phyloP scores from a whole-genome alignment of 2,329 filamentous ascomycete species.

The Apiospora sp. region DNA sequence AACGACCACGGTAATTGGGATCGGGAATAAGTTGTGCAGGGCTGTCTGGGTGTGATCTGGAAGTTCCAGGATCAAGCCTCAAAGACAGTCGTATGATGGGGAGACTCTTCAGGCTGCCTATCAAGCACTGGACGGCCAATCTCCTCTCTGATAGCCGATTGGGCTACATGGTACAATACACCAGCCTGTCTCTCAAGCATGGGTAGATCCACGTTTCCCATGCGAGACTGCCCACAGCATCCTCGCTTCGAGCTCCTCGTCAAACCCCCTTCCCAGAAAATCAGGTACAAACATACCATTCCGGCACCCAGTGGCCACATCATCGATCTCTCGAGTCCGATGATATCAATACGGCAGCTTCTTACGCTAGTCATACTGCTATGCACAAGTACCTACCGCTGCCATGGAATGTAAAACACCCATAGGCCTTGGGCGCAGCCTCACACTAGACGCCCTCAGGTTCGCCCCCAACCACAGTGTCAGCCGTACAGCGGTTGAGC shows the following conservation, averaged over 20 bases:
- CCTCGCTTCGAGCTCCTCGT: constrained; percentile 26
- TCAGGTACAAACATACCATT: constrained; percentile 35
- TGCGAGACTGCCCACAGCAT: constrained; percentile 27
- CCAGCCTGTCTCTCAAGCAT: neutral
- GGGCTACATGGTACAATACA: neutral
- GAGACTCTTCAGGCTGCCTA: neutral
- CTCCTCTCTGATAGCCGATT: neutral
- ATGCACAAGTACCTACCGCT: constrained; percentile 33
- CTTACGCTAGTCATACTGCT: constrained; percentile 33
- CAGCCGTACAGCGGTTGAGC: constrained; percentile 27
- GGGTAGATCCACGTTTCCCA: neutral
- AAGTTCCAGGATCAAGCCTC: neutral
- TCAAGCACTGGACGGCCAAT: neutral
- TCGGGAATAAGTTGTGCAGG: neutral
- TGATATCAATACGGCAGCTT: constrained; percentile 34
- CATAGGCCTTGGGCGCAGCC: constrained; percentile 12
- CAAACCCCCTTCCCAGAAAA: constrained; percentile 32
- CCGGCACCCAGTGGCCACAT: constrained; percentile 8
- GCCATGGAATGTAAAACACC: neutral
- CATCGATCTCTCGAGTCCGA: constrained; percentile 26
- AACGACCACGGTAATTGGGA: neutral
- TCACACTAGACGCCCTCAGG: constrained; percentile 24
- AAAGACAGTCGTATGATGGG: neutral
- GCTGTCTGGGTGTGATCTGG: neutral
- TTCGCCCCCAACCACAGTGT: constrained; percentile 34